Evolutionary conservation across 495 filamentous ascomycete genomes (phyloP).

Genomic region (Ascodesmis nigricans): DNA sequence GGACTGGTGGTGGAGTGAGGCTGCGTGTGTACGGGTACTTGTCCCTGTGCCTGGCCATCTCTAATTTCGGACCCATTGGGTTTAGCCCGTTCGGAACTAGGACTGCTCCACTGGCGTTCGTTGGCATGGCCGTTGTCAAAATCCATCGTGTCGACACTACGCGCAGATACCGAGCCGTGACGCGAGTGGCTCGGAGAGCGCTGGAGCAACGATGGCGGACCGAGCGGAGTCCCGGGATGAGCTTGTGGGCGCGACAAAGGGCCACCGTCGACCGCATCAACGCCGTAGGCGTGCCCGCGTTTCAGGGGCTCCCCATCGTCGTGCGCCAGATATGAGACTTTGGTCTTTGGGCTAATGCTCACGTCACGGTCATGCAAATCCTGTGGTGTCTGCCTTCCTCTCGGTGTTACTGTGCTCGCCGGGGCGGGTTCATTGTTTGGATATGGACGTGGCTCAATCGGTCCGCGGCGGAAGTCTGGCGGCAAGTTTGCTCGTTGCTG

Average conservation of each 20-base stretch:
- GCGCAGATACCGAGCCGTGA: constrained; percentile 5
- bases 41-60: constrained; percentile 26
- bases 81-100: constrained; percentile 23
- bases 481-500: constrained; percentile 4
- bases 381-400: constrained; percentile 11
- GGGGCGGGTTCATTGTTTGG: no score
- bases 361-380: constrained; percentile 37
- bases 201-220: constrained; percentile 21
- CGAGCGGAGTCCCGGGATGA: constrained; percentile 19
- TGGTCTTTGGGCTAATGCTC: constrained; percentile 44
- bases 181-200: background rate
- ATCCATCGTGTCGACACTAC: constrained; percentile 17
- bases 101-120: constrained; percentile 15
- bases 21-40: constrained; percentile 13
- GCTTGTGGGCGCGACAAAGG: no score
- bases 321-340: constrained; percentile 30
- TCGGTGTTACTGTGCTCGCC: constrained; percentile 5
- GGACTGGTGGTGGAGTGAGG: background rate
- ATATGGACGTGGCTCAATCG: no score
- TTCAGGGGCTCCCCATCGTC: constrained; percentile 25
- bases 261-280: no score
- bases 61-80: constrained; percentile 26
- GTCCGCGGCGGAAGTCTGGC: no score
- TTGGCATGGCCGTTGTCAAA: constrained; percentile 14
- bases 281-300: no score